These are phyloP conservation scores for Metschnikowia peoriensis DNA, from an alignment of 805 yeast species.

Conservation along the genomic window DNA sequence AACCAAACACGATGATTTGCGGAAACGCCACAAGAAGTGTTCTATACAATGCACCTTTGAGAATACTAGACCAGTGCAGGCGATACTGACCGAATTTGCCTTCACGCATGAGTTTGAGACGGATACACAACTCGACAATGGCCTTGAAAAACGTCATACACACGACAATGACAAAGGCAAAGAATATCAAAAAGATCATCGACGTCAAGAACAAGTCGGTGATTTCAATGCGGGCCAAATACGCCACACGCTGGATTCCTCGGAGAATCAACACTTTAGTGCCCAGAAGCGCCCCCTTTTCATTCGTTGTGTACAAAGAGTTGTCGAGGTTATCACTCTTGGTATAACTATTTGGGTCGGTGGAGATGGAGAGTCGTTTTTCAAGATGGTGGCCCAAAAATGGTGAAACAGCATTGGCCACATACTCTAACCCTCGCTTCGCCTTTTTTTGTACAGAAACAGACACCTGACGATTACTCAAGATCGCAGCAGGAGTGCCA, in stretches of 20 bases:
- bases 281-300: constrained; percentile 55
- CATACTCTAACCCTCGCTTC: constrained; percentile 25
- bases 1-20: constrained; percentile 72
- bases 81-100: constrained; percentile 76
- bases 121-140: constrained; percentile 59
- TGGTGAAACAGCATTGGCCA: neutral
- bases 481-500: constrained; percentile 76
- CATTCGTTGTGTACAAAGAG: constrained; percentile 63
- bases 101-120: constrained; percentile 56
- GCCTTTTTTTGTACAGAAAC: constrained; percentile 64
- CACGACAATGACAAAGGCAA: constrained; percentile 58
- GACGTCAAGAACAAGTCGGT: constrained; percentile 86
- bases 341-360: constrained; percentile 48
- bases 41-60: constrained; percentile 87
- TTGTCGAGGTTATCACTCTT: constrained; percentile 41
- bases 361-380: constrained; percentile 33
- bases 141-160: constrained; percentile 66
- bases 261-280: constrained; percentile 76
- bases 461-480: constrained; percentile 66
- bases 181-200: constrained; percentile 77
- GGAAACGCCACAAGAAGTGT: constrained; percentile 83
- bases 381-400: neutral
- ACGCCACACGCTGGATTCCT: constrained; percentile 92
- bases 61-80: constrained; percentile 72
- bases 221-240: constrained; percentile 78